Evolutionary conservation across 1,139 yeast species (phyloP).

Genomic region (Debaryomyces nepalensis): DNA sequence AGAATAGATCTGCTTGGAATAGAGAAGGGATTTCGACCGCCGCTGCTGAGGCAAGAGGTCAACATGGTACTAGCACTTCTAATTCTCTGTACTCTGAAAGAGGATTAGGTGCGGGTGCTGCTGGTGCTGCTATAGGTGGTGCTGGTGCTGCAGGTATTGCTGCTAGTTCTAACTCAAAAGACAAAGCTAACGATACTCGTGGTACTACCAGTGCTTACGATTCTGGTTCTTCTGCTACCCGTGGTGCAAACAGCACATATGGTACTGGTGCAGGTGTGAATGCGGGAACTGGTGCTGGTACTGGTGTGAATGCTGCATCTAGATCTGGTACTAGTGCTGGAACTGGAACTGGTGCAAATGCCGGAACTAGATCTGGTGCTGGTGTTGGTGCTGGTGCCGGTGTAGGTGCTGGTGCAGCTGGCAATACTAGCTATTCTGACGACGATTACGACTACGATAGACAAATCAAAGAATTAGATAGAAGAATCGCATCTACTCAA

Average conservation of each 20-base stretch:
- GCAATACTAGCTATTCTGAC: conserved; percentile 20
- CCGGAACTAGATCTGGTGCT: conserved; percentile 2
- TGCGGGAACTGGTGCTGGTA: conserved; percentile 14
- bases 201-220: conserved; percentile 11
- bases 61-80: conserved; percentile 1
- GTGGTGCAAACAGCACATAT: conserved; percentile 12
- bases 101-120: conserved; percentile 7
- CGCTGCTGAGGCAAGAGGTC: conserved; percentile 14
- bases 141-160: conserved; percentile 13
- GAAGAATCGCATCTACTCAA: conserved; percentile 29
- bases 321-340: neutral
- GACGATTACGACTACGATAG: conserved; percentile 25
- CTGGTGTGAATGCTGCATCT: conserved; percentile 12
- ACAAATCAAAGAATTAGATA: conserved; percentile 27
- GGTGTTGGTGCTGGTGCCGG: conserved; percentile 10
- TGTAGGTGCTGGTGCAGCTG: conserved; percentile 7
- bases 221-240: conserved; percentile 13
- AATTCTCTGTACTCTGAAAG: neutral
- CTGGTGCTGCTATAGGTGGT: conserved; percentile 10
- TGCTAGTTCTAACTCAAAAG: conserved; percentile 7
- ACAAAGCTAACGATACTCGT: neutral
- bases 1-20: conserved; percentile 39
- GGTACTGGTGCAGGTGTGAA: neutral
- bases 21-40: conserved; percentile 28
- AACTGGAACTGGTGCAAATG: neutral